phyloP scores from a whole-genome alignment of 2,329 filamentous ascomycete genomes.

The Colletotrichum gigasporum region DNA sequence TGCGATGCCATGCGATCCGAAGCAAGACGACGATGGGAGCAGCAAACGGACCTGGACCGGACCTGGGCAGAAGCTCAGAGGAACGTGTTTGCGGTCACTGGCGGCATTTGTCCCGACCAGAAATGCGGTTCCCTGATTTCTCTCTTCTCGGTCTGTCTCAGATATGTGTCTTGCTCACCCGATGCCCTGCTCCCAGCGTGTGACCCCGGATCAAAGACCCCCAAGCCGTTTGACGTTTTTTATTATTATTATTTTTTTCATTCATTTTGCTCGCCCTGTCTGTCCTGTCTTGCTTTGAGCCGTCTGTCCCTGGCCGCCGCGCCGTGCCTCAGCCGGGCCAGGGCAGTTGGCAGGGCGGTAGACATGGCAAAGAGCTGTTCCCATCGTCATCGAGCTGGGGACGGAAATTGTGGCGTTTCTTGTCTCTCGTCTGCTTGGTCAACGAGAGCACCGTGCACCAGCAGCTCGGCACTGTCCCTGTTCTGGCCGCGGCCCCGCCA shows the following conservation, averaged over 20 bases:
- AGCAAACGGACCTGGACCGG: too few species aligned
- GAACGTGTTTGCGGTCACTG: slow-evolving; percentile 20
- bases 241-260: neutral
- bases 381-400: slow-evolving; percentile 29
- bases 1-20: slow-evolving; percentile 3
- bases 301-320: neutral
- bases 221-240: slow-evolving; percentile 23
- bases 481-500: neutral
- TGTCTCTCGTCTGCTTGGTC: slow-evolving; percentile 20
- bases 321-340: neutral
- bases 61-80: neutral
- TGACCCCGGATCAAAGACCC: neutral
- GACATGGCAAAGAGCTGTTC: slow-evolving; percentile 5
- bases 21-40: neutral
- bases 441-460: neutral
- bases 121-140: neutral
- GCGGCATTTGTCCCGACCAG: neutral
- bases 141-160: neutral
- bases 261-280: neutral
- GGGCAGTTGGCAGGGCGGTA: slow-evolving; percentile 10
- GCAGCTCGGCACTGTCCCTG: slow-evolving; percentile 8
- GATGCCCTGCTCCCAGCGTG: neutral
- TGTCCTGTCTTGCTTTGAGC: neutral
- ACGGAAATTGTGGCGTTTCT: slow-evolving; percentile 30
- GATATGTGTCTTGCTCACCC: neutral